A percentile compares a stretch with the other conserved stretches of the same genome.
phyloP scores from a whole-genome alignment of 306 rosid species.

The Macrotyloma uniflorum region DNA sequence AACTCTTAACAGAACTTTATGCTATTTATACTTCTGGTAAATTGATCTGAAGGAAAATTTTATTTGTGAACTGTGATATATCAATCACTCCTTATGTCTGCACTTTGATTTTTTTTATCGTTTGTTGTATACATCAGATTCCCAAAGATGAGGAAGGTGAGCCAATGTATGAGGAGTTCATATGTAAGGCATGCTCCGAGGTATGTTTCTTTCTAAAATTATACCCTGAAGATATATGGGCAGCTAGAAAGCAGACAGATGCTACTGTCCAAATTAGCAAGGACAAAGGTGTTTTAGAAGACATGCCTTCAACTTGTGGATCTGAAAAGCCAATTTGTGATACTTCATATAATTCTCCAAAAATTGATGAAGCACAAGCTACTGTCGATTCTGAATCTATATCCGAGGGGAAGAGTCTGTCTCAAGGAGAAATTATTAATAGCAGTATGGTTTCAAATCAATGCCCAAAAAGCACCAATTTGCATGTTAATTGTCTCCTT shows the following conservation, averaged over 20 bases:
- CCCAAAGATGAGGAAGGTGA: slow-evolving; percentile 97
- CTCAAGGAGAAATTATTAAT: slow-evolving; percentile 47
- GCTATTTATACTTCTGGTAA: neutral
- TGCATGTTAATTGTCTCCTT: slow-evolving; percentile 58
- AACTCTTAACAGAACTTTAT: neutral
- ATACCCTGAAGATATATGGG: slow-evolving; percentile 71
- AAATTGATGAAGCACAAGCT: slow-evolving; percentile 33
- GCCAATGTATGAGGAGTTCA: slow-evolving; percentile 84
- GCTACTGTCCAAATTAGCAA: slow-evolving; percentile 43
- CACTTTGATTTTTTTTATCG: neutral
- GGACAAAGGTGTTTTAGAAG: slow-evolving; percentile 69
- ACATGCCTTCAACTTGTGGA: slow-evolving; percentile 47
- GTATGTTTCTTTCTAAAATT: slow-evolving; percentile 66
- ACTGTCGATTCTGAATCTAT: slow-evolving; percentile 49
- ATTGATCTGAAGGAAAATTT: slow-evolving; percentile 13
- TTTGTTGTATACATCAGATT: slow-evolving; percentile 55
- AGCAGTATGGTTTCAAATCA: slow-evolving; percentile 34
- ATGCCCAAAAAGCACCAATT: slow-evolving; percentile 35
- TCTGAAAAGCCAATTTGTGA: slow-evolving; percentile 51
- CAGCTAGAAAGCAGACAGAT: slow-evolving; percentile 55
- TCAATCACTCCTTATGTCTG: neutral
- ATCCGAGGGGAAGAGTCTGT: slow-evolving; percentile 40
- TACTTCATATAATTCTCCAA: slow-evolving; percentile 37
- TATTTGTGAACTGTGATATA: slow-evolving; percentile 16
- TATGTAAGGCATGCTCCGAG: slow-evolving; percentile 79